Conservation (phyloP, 805 yeast species). For the Teunomyces cretensis region DNA sequence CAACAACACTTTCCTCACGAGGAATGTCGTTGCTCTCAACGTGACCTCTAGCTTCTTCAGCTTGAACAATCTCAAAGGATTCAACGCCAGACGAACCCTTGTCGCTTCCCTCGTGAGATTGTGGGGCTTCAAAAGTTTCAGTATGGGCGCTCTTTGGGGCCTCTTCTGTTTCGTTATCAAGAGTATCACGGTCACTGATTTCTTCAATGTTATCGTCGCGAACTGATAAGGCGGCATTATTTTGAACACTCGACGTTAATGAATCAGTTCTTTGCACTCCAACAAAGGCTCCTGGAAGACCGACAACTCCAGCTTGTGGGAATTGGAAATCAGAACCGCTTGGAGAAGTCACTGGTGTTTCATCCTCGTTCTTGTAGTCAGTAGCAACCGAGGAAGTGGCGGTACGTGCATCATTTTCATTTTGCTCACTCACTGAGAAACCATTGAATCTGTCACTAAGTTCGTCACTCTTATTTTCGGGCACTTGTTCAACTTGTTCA, state of each 20-base stretch:
- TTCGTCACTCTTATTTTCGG: constrained; percentile 1
- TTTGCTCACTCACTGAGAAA: constrained; percentile 26
- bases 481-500: constrained; percentile 8
- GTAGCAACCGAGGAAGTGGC: constrained; percentile 39
- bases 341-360: constrained; percentile 51
- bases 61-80: constrained; percentile 54
- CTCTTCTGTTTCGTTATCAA: constrained; percentile 26
- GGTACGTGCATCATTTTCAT: constrained; percentile 16
- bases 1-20: neutral
- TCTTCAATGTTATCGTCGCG: constrained; percentile 64
- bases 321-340: constrained; percentile 48
- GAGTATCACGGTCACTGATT: constrained; percentile 42
- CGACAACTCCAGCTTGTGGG: constrained; percentile 33
- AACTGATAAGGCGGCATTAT: constrained; percentile 88
- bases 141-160: constrained; percentile 15
- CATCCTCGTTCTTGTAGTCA: constrained; percentile 28
- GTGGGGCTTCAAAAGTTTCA: constrained; percentile 1
- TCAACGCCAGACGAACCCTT: constrained; percentile 47
- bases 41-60: constrained; percentile 42
- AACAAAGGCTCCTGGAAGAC: constrained; percentile 44
- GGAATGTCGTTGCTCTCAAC: constrained; percentile 6
- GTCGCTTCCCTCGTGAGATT: constrained; percentile 28
- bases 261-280: constrained; percentile 70
- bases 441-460: constrained; percentile 28
- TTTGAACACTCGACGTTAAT: constrained; percentile 85